phyloP scores from a whole-genome alignment of 805 yeast species.

The Lipomyces sp. region DNA sequence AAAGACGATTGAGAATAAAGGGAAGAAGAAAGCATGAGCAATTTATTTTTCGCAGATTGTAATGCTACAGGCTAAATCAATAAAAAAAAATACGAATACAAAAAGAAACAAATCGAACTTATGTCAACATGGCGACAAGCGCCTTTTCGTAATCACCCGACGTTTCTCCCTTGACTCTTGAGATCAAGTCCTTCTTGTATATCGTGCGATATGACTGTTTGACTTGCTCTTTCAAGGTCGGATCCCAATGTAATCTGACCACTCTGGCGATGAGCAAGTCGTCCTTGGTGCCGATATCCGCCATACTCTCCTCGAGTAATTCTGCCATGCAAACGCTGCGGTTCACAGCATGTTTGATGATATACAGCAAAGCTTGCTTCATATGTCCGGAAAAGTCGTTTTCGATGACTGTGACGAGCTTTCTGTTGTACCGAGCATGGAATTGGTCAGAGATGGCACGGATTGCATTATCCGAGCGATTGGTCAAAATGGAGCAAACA shows the following conservation, averaged over 20 bases:
- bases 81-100: neutral
- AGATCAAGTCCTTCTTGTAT: slow-evolving; percentile 22
- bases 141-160: slow-evolving; percentile 29
- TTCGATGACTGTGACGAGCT: slow-evolving; percentile 22
- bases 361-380: slow-evolving; percentile 28
- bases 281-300: slow-evolving; percentile 32
- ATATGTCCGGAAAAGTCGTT: slow-evolving; percentile 31
- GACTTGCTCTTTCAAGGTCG: slow-evolving; percentile 14
- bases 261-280: slow-evolving; percentile 25
- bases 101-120: no score
- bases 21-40: neutral
- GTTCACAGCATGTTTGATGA: slow-evolving; percentile 28
- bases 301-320: slow-evolving; percentile 29
- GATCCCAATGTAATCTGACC: slow-evolving; percentile 30
- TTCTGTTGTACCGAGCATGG: slow-evolving; percentile 15
- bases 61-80: neutral
- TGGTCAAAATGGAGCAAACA: slow-evolving; percentile 29
- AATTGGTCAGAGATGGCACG: slow-evolving; percentile 22
- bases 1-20: neutral
- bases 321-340: slow-evolving; percentile 24
- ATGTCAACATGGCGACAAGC: slow-evolving; percentile 22
- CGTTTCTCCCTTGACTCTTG: slow-evolving; percentile 28
- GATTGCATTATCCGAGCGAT: slow-evolving; percentile 23
- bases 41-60: neutral
- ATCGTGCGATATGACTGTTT: slow-evolving; percentile 21